Evolutionary conservation across 169 alveolate species (phyloP).

Genomic region (Pseudocohnilembus persalinus): DNA sequence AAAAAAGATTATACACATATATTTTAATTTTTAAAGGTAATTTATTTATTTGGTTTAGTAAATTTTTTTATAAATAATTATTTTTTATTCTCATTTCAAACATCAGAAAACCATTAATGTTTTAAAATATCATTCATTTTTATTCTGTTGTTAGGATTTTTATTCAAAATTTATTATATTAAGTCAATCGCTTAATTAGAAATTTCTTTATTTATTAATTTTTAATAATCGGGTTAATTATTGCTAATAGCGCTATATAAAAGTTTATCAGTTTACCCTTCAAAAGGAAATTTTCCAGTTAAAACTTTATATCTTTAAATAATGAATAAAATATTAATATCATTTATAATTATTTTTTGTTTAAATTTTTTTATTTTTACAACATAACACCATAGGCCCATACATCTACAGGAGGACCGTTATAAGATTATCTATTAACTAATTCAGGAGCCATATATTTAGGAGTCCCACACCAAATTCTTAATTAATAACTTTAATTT

Average conservation of each 20-base stretch:
- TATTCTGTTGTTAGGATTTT: background rate
- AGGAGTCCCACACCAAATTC: conserved; percentile 63
- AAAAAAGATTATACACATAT: too few relatives aligned
- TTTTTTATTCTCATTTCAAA: background rate
- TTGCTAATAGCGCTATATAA: too few relatives aligned
- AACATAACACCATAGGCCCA: conserved; percentile 78
- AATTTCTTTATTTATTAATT: too few relatives aligned
- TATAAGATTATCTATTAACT: conserved; percentile 42
- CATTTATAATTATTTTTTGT: background rate
- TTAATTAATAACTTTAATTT: conserved; percentile 26
- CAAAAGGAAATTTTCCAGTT: background rate
- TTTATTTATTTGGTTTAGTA: too few relatives aligned
- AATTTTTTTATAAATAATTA: too few relatives aligned
- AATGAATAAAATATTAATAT: too few relatives aligned
- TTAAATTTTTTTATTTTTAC: conserved; percentile 11
- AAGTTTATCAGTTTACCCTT: background rate
- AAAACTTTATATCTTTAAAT: background rate
- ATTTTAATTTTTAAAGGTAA: too few relatives aligned
- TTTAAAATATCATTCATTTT: background rate
- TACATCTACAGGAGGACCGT: conserved; percentile 62
- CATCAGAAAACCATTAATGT: background rate
- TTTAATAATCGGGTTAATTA: too few relatives aligned
- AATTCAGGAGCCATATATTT: conserved; percentile 65
- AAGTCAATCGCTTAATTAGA: background rate
- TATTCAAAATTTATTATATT: background rate